phyloP scores from a whole-genome alignment of 1,139 yeast genomes.

The Pichia sp. region DNA sequence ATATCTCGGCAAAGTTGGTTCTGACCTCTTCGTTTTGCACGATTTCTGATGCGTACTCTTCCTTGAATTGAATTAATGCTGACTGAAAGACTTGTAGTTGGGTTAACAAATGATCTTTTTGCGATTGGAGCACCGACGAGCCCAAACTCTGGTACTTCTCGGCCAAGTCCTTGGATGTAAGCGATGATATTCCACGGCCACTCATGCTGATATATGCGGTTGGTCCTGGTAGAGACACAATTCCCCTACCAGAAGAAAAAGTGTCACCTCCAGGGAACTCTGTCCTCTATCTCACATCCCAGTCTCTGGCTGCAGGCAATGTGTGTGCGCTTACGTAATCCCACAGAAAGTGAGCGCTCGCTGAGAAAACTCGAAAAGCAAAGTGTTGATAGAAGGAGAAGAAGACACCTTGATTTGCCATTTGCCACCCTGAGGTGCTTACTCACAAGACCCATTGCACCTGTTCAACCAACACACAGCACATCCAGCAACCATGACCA shows the following conservation, averaged over 20 bases:
- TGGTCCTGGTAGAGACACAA: no score
- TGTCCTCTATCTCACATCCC: no score
- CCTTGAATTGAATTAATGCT: constrained; percentile 62
- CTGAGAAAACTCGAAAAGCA: no score
- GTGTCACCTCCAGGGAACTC: no score
- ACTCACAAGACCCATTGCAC: no score
- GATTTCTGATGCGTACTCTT: constrained; percentile 60
- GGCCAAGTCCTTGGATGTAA: constrained; percentile 3
- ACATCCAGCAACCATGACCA: constrained; percentile 6
- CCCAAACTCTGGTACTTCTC: constrained; percentile 32
- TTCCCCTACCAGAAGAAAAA: no score
- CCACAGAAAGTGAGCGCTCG: no score
- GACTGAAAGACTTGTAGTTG: constrained; percentile 62
- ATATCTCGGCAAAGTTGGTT: constrained; percentile 69
- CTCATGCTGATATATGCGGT: constrained; percentile 1
- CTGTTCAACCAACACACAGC: no score
- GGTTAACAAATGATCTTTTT: constrained; percentile 50
- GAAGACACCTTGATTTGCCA: background rate
- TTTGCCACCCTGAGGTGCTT: constrained; percentile 23
- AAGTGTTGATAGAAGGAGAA: no score
- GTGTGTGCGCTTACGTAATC: no score
- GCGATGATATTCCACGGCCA: constrained; percentile 27
- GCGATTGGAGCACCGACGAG: constrained; percentile 38
- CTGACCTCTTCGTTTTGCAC: constrained; percentile 63
- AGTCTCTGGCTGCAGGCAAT: no score